Conservation (phyloP, 345 rosid genomes). For the Erodium maritimum region DNA sequence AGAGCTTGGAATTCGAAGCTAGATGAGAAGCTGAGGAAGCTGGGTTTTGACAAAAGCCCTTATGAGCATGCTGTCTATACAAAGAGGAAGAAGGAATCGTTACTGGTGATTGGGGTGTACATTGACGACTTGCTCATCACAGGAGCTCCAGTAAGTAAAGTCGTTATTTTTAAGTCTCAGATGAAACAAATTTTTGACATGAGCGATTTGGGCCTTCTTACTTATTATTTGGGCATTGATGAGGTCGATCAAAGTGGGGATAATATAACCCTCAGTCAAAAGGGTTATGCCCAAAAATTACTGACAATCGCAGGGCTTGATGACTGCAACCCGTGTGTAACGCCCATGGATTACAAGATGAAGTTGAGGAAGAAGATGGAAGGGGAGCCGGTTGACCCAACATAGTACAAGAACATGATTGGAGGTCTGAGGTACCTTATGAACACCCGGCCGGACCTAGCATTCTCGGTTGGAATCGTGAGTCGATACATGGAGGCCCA, state of each 20-base stretch:
- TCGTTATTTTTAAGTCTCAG: too few relatives aligned
- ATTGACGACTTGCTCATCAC: too few relatives aligned
- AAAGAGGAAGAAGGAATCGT: neutral
- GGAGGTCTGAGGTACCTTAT: conserved; percentile 2
- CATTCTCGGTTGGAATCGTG: conserved; percentile 1
- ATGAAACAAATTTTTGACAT: too few relatives aligned
- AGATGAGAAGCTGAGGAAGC: conserved; percentile 1
- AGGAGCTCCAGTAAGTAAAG: too few relatives aligned
- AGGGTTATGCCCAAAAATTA: neutral
- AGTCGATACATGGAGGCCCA: too few relatives aligned
- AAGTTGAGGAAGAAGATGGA: neutral
- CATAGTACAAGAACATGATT: neutral
- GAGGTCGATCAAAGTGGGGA: conserved; percentile 1
- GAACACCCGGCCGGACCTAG: too few relatives aligned
- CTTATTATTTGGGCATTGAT: too few relatives aligned
- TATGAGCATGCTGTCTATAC: neutral
- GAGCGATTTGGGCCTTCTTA: too few relatives aligned
- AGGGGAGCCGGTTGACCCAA: neutral
- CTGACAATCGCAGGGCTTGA: too few relatives aligned
- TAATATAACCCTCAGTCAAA: conserved; percentile 3
- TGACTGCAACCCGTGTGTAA: neutral
- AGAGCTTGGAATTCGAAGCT: neutral
- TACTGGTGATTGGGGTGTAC: neutral
- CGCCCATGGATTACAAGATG: neutral
- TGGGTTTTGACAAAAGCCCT: neutral